These are phyloP conservation scores for Ganoderma leucocontextum DNA, from an alignment of 1,284 basidiomycete genomes.

Conservation along the genomic window DNA sequence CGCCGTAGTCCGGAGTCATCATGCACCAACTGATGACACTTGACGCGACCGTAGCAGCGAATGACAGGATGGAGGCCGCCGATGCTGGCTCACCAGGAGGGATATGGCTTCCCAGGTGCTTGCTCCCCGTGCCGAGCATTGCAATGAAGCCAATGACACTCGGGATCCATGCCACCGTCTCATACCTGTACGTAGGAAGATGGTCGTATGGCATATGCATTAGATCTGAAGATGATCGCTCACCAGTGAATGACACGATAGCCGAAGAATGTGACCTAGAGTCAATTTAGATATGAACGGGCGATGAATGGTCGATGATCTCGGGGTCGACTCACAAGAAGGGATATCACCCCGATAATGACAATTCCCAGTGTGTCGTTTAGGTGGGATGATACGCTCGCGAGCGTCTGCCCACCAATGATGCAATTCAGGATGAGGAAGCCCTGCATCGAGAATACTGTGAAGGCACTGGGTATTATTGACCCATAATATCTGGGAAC, in stretches of 20 bases:
- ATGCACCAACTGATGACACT: constrained; percentile 65
- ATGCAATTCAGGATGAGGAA: constrained; percentile 81
- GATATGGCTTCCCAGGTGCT: constrained; percentile 48
- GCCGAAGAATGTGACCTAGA: constrained; percentile 62
- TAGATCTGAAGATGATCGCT: constrained; percentile 9
- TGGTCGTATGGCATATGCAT: background rate
- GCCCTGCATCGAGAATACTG: constrained; percentile 71
- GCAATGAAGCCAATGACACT: constrained; percentile 72
- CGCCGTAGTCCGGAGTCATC: constrained; percentile 67
- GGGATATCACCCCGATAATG: constrained; percentile 75
- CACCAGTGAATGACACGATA: constrained; percentile 71
- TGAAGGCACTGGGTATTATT: constrained; percentile 69
- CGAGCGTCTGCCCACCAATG: constrained; percentile 77
- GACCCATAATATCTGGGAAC: constrained; percentile 66
- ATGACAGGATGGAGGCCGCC: constrained; percentile 17
- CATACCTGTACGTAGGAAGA: constrained; percentile 48
- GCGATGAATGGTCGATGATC: background rate
- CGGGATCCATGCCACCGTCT: constrained; percentile 73
- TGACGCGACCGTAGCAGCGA: constrained; percentile 49
- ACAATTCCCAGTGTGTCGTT: constrained; percentile 77
- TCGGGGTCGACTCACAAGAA: constrained; percentile 49
- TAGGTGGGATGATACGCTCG: constrained; percentile 63
- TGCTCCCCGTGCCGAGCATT: constrained; percentile 68
- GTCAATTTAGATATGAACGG: background rate
- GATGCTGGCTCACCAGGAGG: constrained; percentile 42